A percentile compares a stretch with the other conserved stretches of the same genome.
Conservation (phyloP, 75 land plant genomes). For the Sequoia sempervirens region DNA sequence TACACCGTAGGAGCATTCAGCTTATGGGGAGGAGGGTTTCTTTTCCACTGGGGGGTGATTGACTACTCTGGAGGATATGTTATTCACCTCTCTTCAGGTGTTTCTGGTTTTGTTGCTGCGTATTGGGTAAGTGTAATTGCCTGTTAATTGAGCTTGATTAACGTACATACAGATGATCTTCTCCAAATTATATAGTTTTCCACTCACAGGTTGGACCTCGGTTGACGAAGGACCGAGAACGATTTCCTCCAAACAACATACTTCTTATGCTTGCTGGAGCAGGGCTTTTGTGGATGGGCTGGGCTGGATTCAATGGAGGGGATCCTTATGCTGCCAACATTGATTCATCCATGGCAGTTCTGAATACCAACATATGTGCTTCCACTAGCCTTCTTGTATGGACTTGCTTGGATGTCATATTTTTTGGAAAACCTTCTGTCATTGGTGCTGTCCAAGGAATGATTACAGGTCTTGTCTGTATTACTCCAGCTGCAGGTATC, state of each 20-base stretch:
- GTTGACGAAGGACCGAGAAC: conserved; percentile 51
- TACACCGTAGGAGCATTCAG: conserved; percentile 38
- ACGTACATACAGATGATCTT: not conserved
- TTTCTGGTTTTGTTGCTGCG: conserved; percentile 15
- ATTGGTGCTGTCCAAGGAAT: conserved; percentile 90
- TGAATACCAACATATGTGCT: conserved; percentile 74
- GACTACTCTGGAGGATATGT: conserved; percentile 38
- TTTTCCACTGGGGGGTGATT: conserved; percentile 33
- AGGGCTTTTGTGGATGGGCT: conserved; percentile 85
- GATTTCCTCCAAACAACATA: conserved; percentile 75
- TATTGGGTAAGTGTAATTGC: conserved; percentile 10
- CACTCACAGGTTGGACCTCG: conserved; percentile 78
- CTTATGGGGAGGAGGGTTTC: conserved; percentile 40
- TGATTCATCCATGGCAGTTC: conserved; percentile 41
- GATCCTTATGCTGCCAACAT: conserved; percentile 74
- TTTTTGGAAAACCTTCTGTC: conserved; percentile 77
- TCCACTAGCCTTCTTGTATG: conserved; percentile 76
- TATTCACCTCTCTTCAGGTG: conserved; percentile 25
- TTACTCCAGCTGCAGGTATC: conserved; percentile 81
- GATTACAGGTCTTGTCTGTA: conserved; percentile 81
- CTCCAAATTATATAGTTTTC: not conserved
- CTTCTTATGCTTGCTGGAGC: conserved; percentile 70
- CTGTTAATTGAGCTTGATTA: not conserved
- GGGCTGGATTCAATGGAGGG: conserved; percentile 89
- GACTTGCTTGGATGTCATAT: conserved; percentile 59